phyloP scores from a whole-genome alignment of 2,329 filamentous ascomycete genomes.

The Trichoderma sp. region DNA sequence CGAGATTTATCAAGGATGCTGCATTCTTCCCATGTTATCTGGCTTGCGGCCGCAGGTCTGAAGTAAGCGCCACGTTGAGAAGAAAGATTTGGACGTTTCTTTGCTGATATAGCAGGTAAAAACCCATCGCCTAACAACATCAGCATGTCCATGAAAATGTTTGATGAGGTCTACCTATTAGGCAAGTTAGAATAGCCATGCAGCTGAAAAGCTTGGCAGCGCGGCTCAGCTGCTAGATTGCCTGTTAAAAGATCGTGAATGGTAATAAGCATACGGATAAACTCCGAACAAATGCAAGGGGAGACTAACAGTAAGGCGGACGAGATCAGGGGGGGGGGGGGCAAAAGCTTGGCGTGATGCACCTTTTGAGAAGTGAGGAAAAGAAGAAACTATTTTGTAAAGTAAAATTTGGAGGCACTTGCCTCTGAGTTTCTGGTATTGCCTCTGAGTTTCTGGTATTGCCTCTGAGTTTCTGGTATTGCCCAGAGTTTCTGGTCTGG shows the following conservation, averaged over 20 bases:
- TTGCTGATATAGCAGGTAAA: background rate
- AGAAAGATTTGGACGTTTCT: background rate
- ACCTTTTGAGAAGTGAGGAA: background rate
- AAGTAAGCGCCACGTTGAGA: background rate
- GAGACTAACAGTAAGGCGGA: background rate
- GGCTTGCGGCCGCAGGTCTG: background rate
- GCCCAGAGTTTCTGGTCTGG: background rate
- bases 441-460: background rate
- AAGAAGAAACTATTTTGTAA: background rate
- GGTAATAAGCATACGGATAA: background rate
- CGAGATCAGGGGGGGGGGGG: background rate
- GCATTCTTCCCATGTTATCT: background rate
- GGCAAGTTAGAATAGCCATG: background rate
- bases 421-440: background rate
- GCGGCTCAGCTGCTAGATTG: background rate
- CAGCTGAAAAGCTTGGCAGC: conserved; percentile 4
- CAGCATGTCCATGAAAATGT: background rate
- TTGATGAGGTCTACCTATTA: background rate
- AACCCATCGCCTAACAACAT: background rate
- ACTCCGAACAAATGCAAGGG: background rate
- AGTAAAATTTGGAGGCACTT: background rate
- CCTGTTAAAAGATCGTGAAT: background rate
- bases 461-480: background rate
- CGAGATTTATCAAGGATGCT: background rate
- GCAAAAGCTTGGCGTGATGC: background rate